phyloP scores from a whole-genome alignment of 2,329 filamentous ascomycete species.

The Calonectria ilicicola region DNA sequence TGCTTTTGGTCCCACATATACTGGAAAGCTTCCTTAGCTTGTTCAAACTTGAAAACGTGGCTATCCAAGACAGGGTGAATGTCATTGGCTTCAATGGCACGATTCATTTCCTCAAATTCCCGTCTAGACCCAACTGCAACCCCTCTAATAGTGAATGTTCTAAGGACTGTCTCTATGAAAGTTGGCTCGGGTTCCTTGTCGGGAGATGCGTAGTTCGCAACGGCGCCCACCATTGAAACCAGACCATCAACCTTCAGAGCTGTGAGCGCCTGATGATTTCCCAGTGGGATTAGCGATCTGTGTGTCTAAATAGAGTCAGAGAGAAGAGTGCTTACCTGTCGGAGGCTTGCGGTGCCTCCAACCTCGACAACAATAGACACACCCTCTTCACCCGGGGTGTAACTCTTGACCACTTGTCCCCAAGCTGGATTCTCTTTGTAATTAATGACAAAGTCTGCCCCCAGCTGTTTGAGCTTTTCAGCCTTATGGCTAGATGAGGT shows the following conservation, averaged over 20 bases:
- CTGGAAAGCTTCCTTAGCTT: background rate
- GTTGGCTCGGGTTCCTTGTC: background rate
- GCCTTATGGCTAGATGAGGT: background rate
- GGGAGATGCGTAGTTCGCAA: background rate
- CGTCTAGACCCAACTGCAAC: background rate
- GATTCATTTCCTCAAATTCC: background rate
- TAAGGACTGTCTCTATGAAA: background rate
- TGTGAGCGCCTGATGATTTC: background rate
- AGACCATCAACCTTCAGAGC: background rate
- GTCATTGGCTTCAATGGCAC: background rate
- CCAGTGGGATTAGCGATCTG: too few species aligned
- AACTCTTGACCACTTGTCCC: background rate
- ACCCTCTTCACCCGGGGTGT: background rate
- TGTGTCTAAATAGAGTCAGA: too few species aligned
- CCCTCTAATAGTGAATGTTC: background rate
- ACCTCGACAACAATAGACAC: background rate
- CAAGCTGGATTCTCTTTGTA: background rate
- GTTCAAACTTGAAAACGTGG: background rate
- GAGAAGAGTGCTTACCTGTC: background rate
- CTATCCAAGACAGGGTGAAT: conserved; percentile 12
- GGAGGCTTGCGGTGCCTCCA: background rate
- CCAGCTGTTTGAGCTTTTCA: background rate
- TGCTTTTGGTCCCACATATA: background rate
- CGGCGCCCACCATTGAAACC: background rate
- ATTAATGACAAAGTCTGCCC: background rate